Conservation (phyloP, 345 rosid genomes). For the Dimocarpus longan region DNA sequence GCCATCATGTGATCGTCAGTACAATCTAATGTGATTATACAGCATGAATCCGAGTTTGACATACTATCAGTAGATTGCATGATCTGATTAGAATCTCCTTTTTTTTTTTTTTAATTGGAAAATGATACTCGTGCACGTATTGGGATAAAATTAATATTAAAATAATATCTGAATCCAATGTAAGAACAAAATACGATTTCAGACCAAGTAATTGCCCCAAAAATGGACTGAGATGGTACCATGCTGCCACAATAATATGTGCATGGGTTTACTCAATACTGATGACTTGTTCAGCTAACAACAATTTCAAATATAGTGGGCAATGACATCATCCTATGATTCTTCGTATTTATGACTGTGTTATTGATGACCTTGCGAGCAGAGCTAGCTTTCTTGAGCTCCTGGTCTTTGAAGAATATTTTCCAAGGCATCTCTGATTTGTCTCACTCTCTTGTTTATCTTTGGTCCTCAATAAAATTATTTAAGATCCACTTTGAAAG, state of each 20-base stretch:
- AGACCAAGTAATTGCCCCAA: not conserved
- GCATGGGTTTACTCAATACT: slow-evolving; percentile 4
- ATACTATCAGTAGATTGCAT: not conserved
- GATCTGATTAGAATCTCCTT: not conserved
- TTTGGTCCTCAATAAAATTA: not conserved
- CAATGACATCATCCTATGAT: slow-evolving; percentile 11
- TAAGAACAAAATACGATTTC: not conserved
- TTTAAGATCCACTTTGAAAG: not conserved
- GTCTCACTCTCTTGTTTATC: not conserved
- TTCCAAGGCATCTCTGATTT: slow-evolving; percentile 3
- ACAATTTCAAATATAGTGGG: not conserved
- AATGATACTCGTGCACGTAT: no score
- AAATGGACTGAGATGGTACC: not conserved
- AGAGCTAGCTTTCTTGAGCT: not conserved
- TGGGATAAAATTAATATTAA: no score
- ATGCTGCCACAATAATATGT: not conserved
- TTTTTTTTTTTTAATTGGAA: no score
- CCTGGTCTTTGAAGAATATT: slow-evolving; percentile 1
- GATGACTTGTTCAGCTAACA: not conserved
- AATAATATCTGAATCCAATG: not conserved
- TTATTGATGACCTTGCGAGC: not conserved
- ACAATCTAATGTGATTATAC: not conserved
- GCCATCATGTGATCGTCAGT: not conserved
- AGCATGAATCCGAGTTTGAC: not conserved
- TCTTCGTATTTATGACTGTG: slow-evolving; percentile 1